These are phyloP conservation scores for Podosphaera leucotricha DNA, from an alignment of 2,329 filamentous ascomycete genomes.

Conservation along the genomic window DNA sequence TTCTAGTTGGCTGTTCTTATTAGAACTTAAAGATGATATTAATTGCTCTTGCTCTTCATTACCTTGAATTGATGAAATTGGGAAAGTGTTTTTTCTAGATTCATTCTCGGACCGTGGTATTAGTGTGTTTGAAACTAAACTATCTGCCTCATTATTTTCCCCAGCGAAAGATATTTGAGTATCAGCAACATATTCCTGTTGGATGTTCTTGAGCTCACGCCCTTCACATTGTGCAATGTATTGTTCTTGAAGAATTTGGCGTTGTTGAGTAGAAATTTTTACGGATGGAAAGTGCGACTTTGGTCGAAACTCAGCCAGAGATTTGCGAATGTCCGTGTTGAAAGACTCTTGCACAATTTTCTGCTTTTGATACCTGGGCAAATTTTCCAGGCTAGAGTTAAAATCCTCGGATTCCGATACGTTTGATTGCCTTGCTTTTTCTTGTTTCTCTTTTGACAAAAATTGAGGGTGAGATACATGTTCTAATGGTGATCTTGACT, in stretches of 20 bases:
- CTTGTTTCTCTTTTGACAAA: conserved; percentile 14
- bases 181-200: conserved; percentile 11
- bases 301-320: not conserved
- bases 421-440: conserved; percentile 5
- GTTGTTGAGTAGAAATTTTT: conserved; percentile 8
- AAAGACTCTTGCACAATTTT: conserved; percentile 6
- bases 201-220: conserved; percentile 4
- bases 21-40: not conserved
- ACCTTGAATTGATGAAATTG: not conserved
- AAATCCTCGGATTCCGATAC: conserved; percentile 5
- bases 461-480: conserved; percentile 10
- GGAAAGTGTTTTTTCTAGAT: not conserved
- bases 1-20: not conserved
- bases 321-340: conserved; percentile 3
- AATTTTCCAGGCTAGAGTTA: conserved; percentile 9
- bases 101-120: not conserved
- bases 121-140: not conserved
- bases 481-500: not conserved
- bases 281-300: conserved; percentile 1
- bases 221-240: conserved; percentile 12
- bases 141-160: not conserved
- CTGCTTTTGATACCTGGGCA: not conserved
- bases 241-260: conserved; percentile 10
- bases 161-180: conserved; percentile 5
- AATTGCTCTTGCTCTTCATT: not conserved